These are phyloP conservation scores for Spergularia bocconei DNA, from an alignment of 148 eudicot genomes.

Conservation along the genomic window DNA sequence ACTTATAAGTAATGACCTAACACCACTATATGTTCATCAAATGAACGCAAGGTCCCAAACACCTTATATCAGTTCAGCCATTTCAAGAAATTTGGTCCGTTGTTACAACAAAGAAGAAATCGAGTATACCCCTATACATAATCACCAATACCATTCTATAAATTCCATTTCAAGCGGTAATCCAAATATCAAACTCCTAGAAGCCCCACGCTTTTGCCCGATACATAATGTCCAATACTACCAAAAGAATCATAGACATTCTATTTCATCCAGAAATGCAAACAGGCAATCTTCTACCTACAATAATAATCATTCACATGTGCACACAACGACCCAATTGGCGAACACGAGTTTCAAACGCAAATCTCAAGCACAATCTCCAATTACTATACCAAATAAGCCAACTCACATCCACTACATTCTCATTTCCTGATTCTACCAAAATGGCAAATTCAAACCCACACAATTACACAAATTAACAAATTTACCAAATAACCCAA, in stretches of 20 bases:
- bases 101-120: too few relatives aligned
- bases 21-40: not conserved
- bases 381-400: not conserved
- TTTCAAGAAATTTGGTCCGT: not conserved
- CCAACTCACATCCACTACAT: not conserved
- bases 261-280: not conserved
- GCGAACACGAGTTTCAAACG: not conserved
- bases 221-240: not conserved
- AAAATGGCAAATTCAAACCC: not conserved
- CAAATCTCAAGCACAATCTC: not conserved
- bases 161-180: not conserved
- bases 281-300: not conserved
- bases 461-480: not conserved
- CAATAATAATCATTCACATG: slow-evolving; percentile 1
- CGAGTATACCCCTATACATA: not conserved
- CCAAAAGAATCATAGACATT: not conserved
- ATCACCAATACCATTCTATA: not conserved
- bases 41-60: not conserved
- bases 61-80: not conserved
- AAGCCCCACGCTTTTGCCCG: not conserved
- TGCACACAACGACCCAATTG: not conserved
- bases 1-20: not conserved
- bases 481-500: not conserved
- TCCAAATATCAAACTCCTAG: not conserved
- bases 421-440: slow-evolving; percentile 2